These are phyloP conservation scores for Backusella westeae DNA, from an alignment of 192 early-diverging fungal species.

Conservation along the genomic window DNA sequence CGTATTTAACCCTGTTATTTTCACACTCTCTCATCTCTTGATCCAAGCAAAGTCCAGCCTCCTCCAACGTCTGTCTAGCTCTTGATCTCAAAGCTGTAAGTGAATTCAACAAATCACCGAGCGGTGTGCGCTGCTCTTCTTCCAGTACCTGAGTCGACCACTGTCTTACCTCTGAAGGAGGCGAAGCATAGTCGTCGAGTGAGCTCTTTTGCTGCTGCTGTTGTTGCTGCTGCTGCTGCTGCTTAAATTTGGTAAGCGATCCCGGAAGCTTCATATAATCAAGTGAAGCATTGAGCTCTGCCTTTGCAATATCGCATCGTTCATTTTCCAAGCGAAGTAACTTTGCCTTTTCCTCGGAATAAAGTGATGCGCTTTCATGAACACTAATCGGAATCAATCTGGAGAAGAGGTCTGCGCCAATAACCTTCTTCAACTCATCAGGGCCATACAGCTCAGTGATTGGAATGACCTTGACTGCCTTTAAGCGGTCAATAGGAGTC, in stretches of 20 bases:
- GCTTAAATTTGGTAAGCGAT: slow-evolving; percentile 77
- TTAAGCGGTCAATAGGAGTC: slow-evolving; percentile 79
- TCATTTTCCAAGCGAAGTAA: slow-evolving; percentile 80
- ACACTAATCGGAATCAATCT: slow-evolving; percentile 89
- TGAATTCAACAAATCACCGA: slow-evolving; percentile 56
- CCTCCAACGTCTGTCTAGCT: slow-evolving; percentile 64
- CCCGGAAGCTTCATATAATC: slow-evolving; percentile 86
- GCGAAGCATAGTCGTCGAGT: slow-evolving; percentile 54
- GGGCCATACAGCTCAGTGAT: slow-evolving; percentile 74
- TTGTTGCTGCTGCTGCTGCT: slow-evolving; percentile 38
- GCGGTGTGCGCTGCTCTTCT: slow-evolving; percentile 48
- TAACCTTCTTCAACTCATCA: slow-evolving; percentile 79
- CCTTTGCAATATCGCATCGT: slow-evolving; percentile 77
- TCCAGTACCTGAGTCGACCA: slow-evolving; percentile 59
- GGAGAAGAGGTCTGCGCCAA: slow-evolving; percentile 88
- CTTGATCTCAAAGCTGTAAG: slow-evolving; percentile 67
- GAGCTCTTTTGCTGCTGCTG: slow-evolving; percentile 3
- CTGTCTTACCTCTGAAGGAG: slow-evolving; percentile 58
- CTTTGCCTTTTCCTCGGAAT: slow-evolving; percentile 97
- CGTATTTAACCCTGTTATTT: slow-evolving; percentile 53
- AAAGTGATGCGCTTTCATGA: slow-evolving; percentile 89
- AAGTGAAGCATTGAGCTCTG: slow-evolving; percentile 78
- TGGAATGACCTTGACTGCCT: slow-evolving; percentile 75
- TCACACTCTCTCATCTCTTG: slow-evolving; percentile 13
- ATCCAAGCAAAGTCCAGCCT: slow-evolving; percentile 34